phyloP scores from a whole-genome alignment of 768 basidiomycete species.

The Xerocomus spinulosus region DNA sequence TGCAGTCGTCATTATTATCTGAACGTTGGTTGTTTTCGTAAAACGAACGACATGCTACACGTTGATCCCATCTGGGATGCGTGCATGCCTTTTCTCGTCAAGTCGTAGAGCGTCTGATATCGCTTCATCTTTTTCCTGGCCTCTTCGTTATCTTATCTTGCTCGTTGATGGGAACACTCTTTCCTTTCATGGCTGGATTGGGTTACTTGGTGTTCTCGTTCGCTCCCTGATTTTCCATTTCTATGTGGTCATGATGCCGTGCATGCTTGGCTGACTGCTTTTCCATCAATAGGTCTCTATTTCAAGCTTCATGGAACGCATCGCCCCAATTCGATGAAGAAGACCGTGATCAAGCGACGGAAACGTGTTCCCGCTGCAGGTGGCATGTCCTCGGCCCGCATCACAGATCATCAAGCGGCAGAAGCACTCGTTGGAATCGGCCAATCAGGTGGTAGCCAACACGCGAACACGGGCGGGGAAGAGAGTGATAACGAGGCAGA shows the following conservation, averaged over 20 bases:
- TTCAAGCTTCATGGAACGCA: constrained; percentile 98
- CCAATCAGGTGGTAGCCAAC: constrained; percentile 39
- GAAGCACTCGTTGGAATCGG: constrained; percentile 85
- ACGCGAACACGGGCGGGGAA: constrained; percentile 34
- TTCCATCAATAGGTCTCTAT: constrained; percentile 69
- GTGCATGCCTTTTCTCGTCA: constrained; percentile 20
- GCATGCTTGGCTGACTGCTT: constrained; percentile 10
- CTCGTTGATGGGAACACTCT: constrained; percentile 3
- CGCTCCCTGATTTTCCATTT: neutral
- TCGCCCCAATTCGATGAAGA: constrained; percentile 97
- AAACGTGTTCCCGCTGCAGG: constrained; percentile 93
- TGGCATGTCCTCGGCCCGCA: constrained; percentile 41
- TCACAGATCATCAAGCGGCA: constrained; percentile 85
- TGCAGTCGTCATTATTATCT: constrained; percentile 11
- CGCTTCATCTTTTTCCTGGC: constrained; percentile 21
- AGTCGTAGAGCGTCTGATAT: constrained; percentile 5
- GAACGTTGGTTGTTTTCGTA: constrained; percentile 17
- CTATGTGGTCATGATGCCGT: neutral
- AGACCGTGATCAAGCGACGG: constrained; percentile 96
- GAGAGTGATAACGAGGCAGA: constrained; percentile 39
- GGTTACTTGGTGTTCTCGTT: neutral
- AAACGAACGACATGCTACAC: constrained; percentile 16
- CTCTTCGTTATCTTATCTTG: constrained; percentile 27
- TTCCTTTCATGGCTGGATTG: constrained; percentile 13
- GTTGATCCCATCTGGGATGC: constrained; percentile 20